A percentile compares a stretch with the other conserved stretches of the same genome.
These are phyloP conservation scores for Ceratocystis cacaofunesta DNA, from an alignment of 2,329 filamentous ascomycete species.

Conservation along the genomic window DNA sequence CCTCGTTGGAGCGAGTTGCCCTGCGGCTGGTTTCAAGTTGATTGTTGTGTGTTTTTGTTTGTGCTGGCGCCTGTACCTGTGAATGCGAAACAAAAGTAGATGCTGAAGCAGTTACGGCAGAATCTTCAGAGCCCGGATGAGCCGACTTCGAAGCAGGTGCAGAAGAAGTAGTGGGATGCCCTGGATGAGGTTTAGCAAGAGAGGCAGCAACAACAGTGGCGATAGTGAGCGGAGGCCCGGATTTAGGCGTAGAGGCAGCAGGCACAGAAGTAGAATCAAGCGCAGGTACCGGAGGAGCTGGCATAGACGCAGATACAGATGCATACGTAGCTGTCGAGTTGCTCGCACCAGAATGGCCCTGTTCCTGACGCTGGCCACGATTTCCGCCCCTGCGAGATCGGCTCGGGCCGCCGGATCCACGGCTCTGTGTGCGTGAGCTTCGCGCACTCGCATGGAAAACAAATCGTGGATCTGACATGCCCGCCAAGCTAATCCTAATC, in stretches of 20 bases:
- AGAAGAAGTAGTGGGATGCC: no score
- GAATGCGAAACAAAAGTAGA: background rate
- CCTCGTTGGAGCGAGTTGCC: background rate
- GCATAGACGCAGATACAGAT: no score
- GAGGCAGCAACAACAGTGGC: no score
- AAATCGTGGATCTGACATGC: conserved; percentile 27
- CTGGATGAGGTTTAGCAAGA: no score
- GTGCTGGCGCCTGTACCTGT: background rate
- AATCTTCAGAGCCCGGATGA: background rate
- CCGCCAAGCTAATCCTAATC: conserved; percentile 27
- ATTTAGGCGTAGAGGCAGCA: no score
- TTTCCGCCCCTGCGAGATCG: conserved; percentile 21
- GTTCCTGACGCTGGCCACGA: background rate
- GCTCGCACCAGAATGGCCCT: background rate
- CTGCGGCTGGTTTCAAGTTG: background rate
- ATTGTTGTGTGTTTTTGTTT: background rate
- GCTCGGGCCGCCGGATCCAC: conserved; percentile 17
- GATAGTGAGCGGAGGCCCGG: no score
- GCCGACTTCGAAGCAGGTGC: no score
- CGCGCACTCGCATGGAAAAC: conserved; percentile 27
- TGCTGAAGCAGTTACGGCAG: background rate
- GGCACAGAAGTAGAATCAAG: no score
- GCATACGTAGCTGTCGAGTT: no score
- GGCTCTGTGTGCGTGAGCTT: conserved; percentile 23
- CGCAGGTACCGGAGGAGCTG: no score